phyloP scores from a whole-genome alignment of 1,284 basidiomycete species.

The Sphagnurus paluster region DNA sequence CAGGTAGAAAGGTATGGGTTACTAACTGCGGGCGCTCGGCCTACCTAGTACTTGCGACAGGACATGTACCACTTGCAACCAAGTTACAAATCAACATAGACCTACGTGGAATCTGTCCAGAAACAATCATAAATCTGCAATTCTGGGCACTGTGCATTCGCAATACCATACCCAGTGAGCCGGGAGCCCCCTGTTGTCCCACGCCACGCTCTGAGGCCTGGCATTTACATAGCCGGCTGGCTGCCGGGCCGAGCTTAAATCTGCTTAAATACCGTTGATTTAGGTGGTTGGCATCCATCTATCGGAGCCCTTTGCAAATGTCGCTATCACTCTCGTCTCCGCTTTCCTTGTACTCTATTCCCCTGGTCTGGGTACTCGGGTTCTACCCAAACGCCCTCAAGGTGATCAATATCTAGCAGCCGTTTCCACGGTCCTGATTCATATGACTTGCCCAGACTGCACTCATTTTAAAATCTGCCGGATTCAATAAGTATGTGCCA shows the following conservation, averaged over 20 bases:
- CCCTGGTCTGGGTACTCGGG: slow-evolving; percentile 34
- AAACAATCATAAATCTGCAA: too few species aligned
- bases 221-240: too few species aligned
- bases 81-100: too few species aligned
- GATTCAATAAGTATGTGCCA: slow-evolving; percentile 35
- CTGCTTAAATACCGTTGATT: not conserved
- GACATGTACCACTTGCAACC: too few species aligned
- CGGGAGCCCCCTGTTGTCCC: too few species aligned
- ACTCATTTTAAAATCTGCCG: slow-evolving; percentile 28
- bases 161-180: too few species aligned
- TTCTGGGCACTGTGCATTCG: too few species aligned
- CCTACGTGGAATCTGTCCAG: too few species aligned
- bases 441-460: slow-evolving; percentile 22
- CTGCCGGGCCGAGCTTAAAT: not conserved
- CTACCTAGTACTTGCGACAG: too few species aligned
- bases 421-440: not conserved
- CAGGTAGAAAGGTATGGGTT: too few species aligned
- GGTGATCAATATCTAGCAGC: slow-evolving; percentile 19
- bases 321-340: slow-evolving; percentile 25
- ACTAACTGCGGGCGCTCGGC: too few species aligned
- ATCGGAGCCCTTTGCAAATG: slow-evolving; percentile 9
- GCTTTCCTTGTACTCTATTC: slow-evolving; percentile 42
- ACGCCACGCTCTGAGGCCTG: too few species aligned
- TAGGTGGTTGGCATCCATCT: not conserved
- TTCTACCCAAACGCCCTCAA: slow-evolving; percentile 35